Evolutionary conservation across 2,329 filamentous ascomycete genomes (phyloP).

Genomic region (Pseudogymnoascus sp.): DNA sequence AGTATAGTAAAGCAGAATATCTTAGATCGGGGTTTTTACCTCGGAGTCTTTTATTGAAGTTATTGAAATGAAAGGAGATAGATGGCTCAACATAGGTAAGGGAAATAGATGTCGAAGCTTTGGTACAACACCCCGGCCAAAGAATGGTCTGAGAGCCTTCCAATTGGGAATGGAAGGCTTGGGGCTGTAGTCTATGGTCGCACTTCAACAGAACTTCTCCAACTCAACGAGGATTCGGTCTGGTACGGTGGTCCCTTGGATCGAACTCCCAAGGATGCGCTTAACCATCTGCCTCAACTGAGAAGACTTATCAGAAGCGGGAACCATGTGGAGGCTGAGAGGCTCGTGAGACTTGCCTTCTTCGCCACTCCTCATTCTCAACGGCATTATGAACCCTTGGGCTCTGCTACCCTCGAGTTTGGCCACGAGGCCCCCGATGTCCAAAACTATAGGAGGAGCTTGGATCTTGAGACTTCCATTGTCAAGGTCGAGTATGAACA

Average conservation of each 20-base stretch:
- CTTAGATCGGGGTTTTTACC: background rate
- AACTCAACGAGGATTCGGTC: conserved; percentile 41
- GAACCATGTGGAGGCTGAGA: conserved; percentile 34
- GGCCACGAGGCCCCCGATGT: conserved; percentile 26
- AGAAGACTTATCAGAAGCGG: conserved; percentile 34
- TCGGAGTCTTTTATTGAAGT: background rate
- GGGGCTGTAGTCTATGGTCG: conserved; percentile 38
- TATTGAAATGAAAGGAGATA: background rate
- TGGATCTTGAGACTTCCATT: conserved; percentile 31
- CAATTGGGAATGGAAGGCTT: conserved; percentile 41
- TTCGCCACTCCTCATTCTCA: conserved; percentile 38
- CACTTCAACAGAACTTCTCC: conserved; percentile 35
- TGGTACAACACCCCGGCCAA: conserved; percentile 26
- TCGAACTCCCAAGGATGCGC: conserved; percentile 33
- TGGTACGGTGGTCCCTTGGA: conserved; percentile 39
- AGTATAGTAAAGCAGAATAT: background rate
- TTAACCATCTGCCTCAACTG: conserved; percentile 31
- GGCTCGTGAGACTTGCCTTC: conserved; percentile 33
- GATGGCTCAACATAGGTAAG: background rate
- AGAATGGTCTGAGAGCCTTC: conserved; percentile 33
- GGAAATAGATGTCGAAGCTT: conserved; percentile 13
- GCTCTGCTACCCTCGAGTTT: conserved; percentile 33
- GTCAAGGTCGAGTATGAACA: conserved; percentile 30
- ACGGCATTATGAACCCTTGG: conserved; percentile 39
- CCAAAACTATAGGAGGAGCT: conserved; percentile 28